Percentiles rank a stretch among this genome's conserved stretches.
Conservation (phyloP, 257 asterid genomes). For the Galeopsis tetrahit region DNA sequence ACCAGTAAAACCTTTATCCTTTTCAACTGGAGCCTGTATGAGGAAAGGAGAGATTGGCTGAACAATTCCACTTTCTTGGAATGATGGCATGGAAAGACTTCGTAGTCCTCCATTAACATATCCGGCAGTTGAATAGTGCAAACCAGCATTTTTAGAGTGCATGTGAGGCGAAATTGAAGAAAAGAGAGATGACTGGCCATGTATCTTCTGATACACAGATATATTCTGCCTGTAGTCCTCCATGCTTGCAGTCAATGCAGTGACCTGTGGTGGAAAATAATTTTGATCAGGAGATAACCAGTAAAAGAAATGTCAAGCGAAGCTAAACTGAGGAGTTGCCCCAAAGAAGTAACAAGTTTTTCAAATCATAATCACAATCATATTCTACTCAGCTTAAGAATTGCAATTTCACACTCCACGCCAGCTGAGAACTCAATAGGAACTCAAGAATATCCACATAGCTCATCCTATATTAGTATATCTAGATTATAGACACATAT, state of each 20-base stretch:
- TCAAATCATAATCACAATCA: background rate
- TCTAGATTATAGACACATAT: slow-evolving; percentile 1
- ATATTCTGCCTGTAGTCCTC: slow-evolving; percentile 42
- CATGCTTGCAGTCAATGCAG: slow-evolving; percentile 46
- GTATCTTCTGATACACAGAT: slow-evolving; percentile 47
- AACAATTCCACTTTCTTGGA: slow-evolving; percentile 34
- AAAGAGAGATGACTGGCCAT: slow-evolving; percentile 46
- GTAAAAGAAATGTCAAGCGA: slow-evolving; percentile 6
- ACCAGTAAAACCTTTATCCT: slow-evolving; percentile 47
- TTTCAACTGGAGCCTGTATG: slow-evolving; percentile 55
- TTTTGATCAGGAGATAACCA: background rate
- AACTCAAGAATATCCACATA: background rate
- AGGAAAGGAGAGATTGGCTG: slow-evolving; percentile 47
- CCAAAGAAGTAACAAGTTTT: background rate
- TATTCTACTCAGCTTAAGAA: background rate
- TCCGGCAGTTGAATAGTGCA: slow-evolving; percentile 37
- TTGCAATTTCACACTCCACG: background rate
- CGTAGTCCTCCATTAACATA: slow-evolving; percentile 54
- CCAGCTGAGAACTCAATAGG: background rate
- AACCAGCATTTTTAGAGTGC: slow-evolving; percentile 43
- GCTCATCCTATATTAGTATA: background rate
- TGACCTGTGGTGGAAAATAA: slow-evolving; percentile 36
- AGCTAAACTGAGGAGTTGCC: background rate
- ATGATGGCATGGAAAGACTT: slow-evolving; percentile 37
- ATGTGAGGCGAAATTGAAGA: slow-evolving; percentile 46